Conservation (phyloP, 208 protist genomes). For the Endotrypanum monterogeii region DNA sequence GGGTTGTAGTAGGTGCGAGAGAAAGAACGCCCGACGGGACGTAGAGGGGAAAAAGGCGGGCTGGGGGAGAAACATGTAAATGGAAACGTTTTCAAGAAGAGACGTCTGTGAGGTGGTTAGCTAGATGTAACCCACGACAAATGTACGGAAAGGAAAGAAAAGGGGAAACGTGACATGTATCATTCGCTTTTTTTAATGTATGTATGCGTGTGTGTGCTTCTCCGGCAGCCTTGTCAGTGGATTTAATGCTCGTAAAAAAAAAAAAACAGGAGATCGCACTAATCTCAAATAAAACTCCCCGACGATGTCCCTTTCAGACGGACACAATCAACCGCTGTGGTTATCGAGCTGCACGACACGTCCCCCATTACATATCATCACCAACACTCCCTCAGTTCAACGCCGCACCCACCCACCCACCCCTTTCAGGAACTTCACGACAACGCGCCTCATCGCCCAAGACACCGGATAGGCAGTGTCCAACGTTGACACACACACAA, state of each 20-base stretch:
- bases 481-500: background rate
- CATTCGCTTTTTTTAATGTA: background rate
- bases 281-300: no score
- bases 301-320: no score
- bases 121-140: background rate
- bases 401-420: no score
- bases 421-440: background rate
- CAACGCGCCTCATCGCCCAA: background rate
- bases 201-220: background rate
- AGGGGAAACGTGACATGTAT: background rate
- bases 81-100: no score
- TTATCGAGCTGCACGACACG: no score
- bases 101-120: no score
- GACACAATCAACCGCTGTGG: no score
- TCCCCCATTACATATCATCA: no score
- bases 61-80: background rate
- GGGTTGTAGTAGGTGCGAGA: background rate
- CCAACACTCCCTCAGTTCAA: no score
- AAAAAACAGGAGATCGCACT: no score
- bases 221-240: background rate
- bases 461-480: background rate
- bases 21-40: background rate
- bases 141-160: background rate
- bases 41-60: background rate
- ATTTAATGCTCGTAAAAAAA: no score